Evolutionary conservation across 768 basidiomycete genomes (phyloP).

Genomic region (Tulasnella sp.): DNA sequence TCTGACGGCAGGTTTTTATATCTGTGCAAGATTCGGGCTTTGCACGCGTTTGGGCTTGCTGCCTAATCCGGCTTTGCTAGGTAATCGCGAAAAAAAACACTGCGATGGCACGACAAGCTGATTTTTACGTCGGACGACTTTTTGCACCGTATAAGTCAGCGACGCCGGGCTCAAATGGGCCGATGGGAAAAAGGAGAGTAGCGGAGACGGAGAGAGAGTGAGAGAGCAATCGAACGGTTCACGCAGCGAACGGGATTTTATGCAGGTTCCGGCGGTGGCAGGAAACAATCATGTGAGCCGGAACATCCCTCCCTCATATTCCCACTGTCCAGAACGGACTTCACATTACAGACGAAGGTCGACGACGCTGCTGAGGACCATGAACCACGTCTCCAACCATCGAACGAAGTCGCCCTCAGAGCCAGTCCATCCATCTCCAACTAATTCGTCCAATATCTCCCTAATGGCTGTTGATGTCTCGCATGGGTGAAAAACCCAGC

Average conservation of each 20-base stretch:
- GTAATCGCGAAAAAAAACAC: constrained; percentile 17
- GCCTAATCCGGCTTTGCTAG: neutral
- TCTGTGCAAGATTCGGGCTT: constrained; percentile 1
- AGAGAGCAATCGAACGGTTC: neutral
- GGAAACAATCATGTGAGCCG: constrained; percentile 26
- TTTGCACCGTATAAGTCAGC: neutral
- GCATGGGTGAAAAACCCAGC: constrained; percentile 89
- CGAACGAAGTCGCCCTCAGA: neutral
- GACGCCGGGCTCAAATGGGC: neutral
- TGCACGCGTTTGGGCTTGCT: constrained; percentile 9
- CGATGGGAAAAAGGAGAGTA: neutral
- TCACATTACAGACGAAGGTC: constrained; percentile 34
- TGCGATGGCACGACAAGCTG: neutral
- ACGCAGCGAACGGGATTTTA: neutral
- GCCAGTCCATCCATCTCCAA: constrained; percentile 4
- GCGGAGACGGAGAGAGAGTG: neutral
- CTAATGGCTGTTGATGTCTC: constrained; percentile 61
- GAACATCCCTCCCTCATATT: constrained; percentile 9
- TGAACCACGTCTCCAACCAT: constrained; percentile 65
- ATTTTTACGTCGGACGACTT: constrained; percentile 20
- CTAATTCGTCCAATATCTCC: constrained; percentile 55
- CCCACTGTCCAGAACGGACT: neutral
- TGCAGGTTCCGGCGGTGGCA: neutral
- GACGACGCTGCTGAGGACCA: constrained; percentile 64
- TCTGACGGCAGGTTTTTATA: neutral